Percentiles rank a stretch among this genome's conserved stretches.
phyloP scores from a whole-genome alignment of 139 green algal genomes.

The Edaphochlamys debaryana region DNA sequence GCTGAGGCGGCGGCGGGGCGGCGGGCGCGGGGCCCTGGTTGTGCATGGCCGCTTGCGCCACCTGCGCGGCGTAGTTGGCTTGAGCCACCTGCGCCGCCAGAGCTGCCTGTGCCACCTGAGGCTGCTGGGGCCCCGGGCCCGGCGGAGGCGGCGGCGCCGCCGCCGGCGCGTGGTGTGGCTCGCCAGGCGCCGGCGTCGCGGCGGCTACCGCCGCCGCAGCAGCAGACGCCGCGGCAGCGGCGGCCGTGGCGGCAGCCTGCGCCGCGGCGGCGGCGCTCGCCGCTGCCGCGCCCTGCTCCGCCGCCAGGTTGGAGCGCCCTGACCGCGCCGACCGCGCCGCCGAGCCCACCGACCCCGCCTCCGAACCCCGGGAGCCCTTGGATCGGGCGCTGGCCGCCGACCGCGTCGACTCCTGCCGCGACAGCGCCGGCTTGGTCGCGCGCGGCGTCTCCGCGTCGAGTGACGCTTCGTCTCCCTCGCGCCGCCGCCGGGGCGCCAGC shows the following conservation, averaged over 20 bases:
- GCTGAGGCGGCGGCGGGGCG: too few relatives aligned
- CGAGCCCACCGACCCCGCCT: not conserved
- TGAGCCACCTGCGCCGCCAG: not conserved
- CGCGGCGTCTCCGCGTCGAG: not conserved
- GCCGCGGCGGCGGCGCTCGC: too few relatives aligned
- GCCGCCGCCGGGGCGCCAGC: not conserved
- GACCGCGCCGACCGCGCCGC: not conserved
- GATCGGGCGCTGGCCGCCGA: constrained; percentile 13
- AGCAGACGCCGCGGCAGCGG: too few relatives aligned
- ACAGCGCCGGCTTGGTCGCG: not conserved
- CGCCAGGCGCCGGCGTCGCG: too few relatives aligned
- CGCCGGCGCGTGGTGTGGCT: too few relatives aligned
- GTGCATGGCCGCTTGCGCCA: not conserved
- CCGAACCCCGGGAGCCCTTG: not conserved
- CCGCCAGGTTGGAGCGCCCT: too few relatives aligned
- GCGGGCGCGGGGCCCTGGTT: not conserved
- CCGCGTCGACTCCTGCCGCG: not conserved
- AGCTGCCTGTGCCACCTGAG: not conserved
- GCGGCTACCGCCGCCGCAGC: too few relatives aligned
- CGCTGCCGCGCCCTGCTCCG: not conserved
- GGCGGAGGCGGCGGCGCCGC: too few relatives aligned
- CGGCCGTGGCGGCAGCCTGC: too few relatives aligned
- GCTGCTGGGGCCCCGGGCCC: not conserved
- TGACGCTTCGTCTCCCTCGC: not conserved
- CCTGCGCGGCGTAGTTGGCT: not conserved